A percentile compares a stretch with the other conserved stretches of the same genome.
phyloP scores from a whole-genome alignment of 1,284 basidiomycete species.

The Ustilago vetiveriae region DNA sequence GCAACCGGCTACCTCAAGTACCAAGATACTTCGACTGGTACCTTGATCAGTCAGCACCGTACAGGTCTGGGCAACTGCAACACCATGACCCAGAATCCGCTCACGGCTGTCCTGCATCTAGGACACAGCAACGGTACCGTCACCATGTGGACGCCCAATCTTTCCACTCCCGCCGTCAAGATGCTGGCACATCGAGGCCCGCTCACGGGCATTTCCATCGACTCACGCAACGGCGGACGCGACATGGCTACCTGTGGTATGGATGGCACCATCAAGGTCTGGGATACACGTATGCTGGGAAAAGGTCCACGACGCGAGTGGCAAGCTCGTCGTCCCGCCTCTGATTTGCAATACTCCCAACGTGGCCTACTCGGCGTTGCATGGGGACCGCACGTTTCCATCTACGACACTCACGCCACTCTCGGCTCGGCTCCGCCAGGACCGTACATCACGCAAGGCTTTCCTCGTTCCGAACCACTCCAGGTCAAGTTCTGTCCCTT shows the following conservation, averaged over 20 bases:
- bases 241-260: slow-evolving; percentile 90
- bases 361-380: slow-evolving; percentile 85
- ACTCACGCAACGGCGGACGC: slow-evolving; percentile 77
- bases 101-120: slow-evolving; percentile 91
- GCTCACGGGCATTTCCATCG: slow-evolving; percentile 81
- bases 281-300: slow-evolving; percentile 96
- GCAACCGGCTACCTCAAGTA: slow-evolving; percentile 92
- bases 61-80: slow-evolving; percentile 76
- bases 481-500: slow-evolving; percentile 82
- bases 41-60: slow-evolving; percentile 86
- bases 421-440: slow-evolving; percentile 70
- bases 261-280: slow-evolving; percentile 89
- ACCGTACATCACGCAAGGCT: slow-evolving; percentile 61
- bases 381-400: slow-evolving; percentile 79
- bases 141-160: slow-evolving; percentile 94
- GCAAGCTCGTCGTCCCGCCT: slow-evolving; percentile 72
- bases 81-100: slow-evolving; percentile 86
- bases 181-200: slow-evolving; percentile 91
- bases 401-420: slow-evolving; percentile 68
- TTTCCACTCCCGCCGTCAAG: slow-evolving; percentile 88
- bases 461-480: slow-evolving; percentile 72
- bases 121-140: slow-evolving; percentile 83
- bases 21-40: slow-evolving; percentile 94
- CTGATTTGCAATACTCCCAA: slow-evolving; percentile 70
- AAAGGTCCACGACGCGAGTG: slow-evolving; percentile 80